A percentile compares a stretch with the other conserved stretches of the same genome.
Conservation (phyloP, 2,329 filamentous ascomycete species). For the Apiospora malaysiana region DNA sequence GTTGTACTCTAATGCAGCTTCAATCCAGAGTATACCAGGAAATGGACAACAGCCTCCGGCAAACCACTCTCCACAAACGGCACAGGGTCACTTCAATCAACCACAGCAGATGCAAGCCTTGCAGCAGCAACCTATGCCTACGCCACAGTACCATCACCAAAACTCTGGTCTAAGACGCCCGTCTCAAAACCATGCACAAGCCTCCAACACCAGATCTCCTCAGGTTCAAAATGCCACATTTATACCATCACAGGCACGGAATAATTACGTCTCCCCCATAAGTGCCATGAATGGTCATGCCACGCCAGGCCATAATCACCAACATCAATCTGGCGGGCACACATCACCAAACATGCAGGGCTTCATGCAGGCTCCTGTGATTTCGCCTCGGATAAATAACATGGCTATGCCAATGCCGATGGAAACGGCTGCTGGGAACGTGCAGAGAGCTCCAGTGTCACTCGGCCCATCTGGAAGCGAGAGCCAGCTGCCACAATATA, state of each 20-base stretch:
- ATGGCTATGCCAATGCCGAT: not conserved
- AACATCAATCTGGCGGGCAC: not conserved
- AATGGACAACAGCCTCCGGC: not conserved
- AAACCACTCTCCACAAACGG: conserved; percentile 2
- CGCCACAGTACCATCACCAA: not conserved
- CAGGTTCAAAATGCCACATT: conserved; percentile 19
- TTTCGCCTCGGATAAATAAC: not conserved
- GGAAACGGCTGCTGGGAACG: not conserved
- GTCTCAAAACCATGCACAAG: conserved; percentile 20
- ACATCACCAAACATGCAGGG: not conserved
- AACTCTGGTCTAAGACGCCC: conserved; percentile 9
- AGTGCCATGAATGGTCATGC: conserved; percentile 2
- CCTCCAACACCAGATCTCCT: conserved; percentile 17
- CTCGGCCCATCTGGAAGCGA: conserved; percentile 1
- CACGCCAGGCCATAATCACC: not conserved
- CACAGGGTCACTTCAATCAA: conserved; percentile 12
- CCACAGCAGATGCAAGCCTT: not conserved
- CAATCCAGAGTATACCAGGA: not conserved
- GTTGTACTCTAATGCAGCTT: not conserved
- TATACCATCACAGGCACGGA: not conserved
- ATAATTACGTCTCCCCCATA: not conserved
- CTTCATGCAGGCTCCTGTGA: conserved; percentile 3
- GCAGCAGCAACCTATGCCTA: not conserved
- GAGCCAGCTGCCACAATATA: conserved; percentile 26
- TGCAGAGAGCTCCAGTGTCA: not conserved